Evolutionary conservation across 169 alveolate genomes (phyloP), one percentile per base, ranked within the genome.

Genomic region (Eimeria praecox): DNA sequence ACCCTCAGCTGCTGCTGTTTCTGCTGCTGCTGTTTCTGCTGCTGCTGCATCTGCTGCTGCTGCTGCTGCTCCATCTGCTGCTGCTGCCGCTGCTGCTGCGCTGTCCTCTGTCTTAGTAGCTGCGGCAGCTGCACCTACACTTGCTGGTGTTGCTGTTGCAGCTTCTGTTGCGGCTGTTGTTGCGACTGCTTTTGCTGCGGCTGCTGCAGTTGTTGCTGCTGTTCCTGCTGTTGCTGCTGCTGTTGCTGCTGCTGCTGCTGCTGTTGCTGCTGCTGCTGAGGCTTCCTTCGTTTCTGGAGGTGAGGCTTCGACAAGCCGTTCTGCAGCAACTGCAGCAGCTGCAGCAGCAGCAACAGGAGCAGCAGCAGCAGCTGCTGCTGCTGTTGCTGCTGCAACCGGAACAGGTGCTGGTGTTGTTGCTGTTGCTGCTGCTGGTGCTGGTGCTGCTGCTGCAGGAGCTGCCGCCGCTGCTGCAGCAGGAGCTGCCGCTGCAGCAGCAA

Each of bases 1-100:
- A 91, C 52, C 91, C 96, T 52, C 80, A 82, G 46, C 77, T 90
- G 86, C 94, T 16, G 75, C 94, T 35, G 56, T 20, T 75, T 62
- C 90, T 44, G 69, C 90, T 12, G 66, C 90, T 80, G 88, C 33
- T 42, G 49, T 75, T 42, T 27, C 71, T 75, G 86, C 49, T 42
- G 59, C 59, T 52, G 59, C 59, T 52, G 14, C 59, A 52, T 14
- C 14, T 52, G 59, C 59, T 52, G 59, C 59, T 52, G 59, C 59
- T 9, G 20, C 14, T 52, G 59, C 59, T 52, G 59, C 59, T 52
- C 20, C 59, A 52, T 14, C 59, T 14, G 14, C 59, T 9, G 6
- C 20, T 52, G 59, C 14, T 9, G 59, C 20, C 14, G 59, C 20
- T 52, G 59, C 14, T 52, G 59, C 20, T 6, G 24, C 49, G 52